Evolutionary conservation across 2,329 filamentous ascomycete genomes (phyloP), one percentile per base, ranked within the genome.

Genomic region (Fusarium subtropicale): DNA sequence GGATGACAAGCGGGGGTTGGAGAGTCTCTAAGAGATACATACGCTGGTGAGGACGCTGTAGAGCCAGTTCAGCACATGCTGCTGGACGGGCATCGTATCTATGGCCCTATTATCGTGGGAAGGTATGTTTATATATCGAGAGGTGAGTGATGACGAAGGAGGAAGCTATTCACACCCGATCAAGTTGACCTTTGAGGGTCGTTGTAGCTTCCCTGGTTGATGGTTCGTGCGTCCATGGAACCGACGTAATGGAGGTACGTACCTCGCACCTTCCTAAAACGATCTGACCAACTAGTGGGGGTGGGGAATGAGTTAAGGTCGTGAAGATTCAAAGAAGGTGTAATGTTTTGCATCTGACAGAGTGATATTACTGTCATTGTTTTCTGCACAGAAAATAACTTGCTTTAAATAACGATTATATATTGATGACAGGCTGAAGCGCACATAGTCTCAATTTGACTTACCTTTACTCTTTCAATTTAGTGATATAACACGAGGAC

Each of bases 21-120:
- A 34, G 46, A 26, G 51, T 36, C 12, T 39, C 36, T 7, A 39
- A 18, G 65, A 28, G 62, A 20, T 28, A 73, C 84, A 50, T 82
- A 93, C 92, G 75, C 90, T 92, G 42, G 91, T 92, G 61, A 98
- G 82, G 58, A 97, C 91, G 81, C 92, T 96, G 82, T 97, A 97
- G 8, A 98, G 89, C 95, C 95, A 98, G 82, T 94, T 94, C 76
- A 98, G 86, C 65, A 97, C 91, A 82, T 94, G 92, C 80, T 97
- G 94, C 75, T 93, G 91, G 77, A 97, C 92, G 74, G 90, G 88
- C 85, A 89, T 89, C 63, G 76, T 83, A 76, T 52, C 31, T 24
- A 50, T 39, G 38, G 15, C 57, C 47, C 44, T 47, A 5, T 5
- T 22, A 28, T 36, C n/a, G 18, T 24, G 22, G 46, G n/a, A 12